A percentile compares a stretch with the other conserved stretches of the same genome.
Evolutionary conservation across 2,329 filamentous ascomycete genomes (phyloP).

Genomic region (Didymellaceae sp.): DNA sequence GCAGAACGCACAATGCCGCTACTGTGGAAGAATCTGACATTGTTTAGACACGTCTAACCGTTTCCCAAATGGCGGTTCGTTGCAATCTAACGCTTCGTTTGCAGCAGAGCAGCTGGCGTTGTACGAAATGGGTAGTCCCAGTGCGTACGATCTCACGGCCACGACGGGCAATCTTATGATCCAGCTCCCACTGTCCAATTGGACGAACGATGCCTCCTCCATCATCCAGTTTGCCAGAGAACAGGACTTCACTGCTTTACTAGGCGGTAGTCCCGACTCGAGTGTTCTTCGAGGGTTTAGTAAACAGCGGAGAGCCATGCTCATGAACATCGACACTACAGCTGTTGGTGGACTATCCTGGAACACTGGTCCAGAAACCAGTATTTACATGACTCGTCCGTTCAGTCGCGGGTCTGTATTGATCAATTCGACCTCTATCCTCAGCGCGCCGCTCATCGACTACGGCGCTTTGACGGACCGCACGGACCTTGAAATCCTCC

Average conservation of each 20-base stretch:
- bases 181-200: slow-evolving; percentile 22
- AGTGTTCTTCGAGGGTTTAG: slow-evolving; percentile 34
- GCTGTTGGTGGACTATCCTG: slow-evolving; percentile 24
- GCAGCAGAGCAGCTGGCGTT: slow-evolving; percentile 36
- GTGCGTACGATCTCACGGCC: slow-evolving; percentile 32
- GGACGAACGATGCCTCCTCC: slow-evolving; percentile 13
- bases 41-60: slow-evolving; percentile 19
- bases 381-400: slow-evolving; percentile 35
- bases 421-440: slow-evolving; percentile 19
- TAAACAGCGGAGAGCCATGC: slow-evolving; percentile 32
- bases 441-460: slow-evolving; percentile 23
- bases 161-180: slow-evolving; percentile 28
- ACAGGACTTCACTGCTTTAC: slow-evolving; percentile 13
- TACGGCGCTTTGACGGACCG: slow-evolving; percentile 3
- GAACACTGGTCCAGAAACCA: slow-evolving; percentile 19
- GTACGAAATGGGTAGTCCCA: slow-evolving; percentile 31
- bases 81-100: slow-evolving; percentile 34
- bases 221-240: slow-evolving; percentile 5
- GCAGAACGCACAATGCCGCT: not conserved
- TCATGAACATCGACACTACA: slow-evolving; percentile 18
- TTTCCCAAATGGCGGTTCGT: slow-evolving; percentile 24
- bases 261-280: slow-evolving; percentile 20
- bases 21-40: not conserved
- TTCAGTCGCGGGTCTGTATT: slow-evolving; percentile 28
- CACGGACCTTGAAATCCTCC: slow-evolving; percentile 25